Conservation (phyloP, 2,329 filamentous ascomycete genomes). For the Bisporella sp. region DNA sequence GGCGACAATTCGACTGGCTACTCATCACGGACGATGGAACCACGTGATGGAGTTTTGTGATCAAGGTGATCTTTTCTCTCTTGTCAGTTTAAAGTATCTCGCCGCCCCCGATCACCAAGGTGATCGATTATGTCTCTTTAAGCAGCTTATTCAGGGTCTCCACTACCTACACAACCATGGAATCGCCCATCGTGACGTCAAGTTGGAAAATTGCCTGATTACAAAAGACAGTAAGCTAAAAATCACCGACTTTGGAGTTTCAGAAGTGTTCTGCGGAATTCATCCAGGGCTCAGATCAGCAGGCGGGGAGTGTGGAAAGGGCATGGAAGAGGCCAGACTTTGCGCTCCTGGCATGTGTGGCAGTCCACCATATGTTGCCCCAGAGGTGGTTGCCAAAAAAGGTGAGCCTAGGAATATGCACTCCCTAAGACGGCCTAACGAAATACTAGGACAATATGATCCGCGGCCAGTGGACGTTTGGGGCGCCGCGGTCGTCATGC, state of each 20-base stretch:
- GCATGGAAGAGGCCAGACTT: constrained; percentile 63
- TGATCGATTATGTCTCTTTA: constrained; percentile 80
- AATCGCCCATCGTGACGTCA: constrained; percentile 86
- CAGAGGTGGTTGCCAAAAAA: constrained; percentile 70
- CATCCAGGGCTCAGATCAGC: constrained; percentile 72
- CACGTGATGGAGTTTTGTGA: constrained; percentile 92
- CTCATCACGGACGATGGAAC: constrained; percentile 70
- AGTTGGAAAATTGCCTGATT: constrained; percentile 79
- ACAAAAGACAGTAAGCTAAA: constrained; percentile 76
- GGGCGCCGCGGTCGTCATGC: constrained; percentile 77
- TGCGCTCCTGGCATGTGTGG: constrained; percentile 79
- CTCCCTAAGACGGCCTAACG: not conserved
- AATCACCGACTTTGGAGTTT: constrained; percentile 87
- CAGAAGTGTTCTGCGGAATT: constrained; percentile 75
- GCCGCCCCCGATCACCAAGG: constrained; percentile 52
- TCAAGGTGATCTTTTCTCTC: constrained; percentile 70
- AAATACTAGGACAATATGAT: constrained; percentile 49
- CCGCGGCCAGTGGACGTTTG: constrained; percentile 78
- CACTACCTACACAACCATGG: constrained; percentile 76
- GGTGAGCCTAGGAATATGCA: constrained; percentile 24
- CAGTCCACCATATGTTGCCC: constrained; percentile 79
- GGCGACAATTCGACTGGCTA: constrained; percentile 65
- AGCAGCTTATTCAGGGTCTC: constrained; percentile 78
- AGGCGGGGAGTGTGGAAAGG: constrained; percentile 64
- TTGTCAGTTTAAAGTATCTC: constrained; percentile 68